Evolutionary conservation across 345 rosid species (phyloP).

Genomic region (Draba incana): DNA sequence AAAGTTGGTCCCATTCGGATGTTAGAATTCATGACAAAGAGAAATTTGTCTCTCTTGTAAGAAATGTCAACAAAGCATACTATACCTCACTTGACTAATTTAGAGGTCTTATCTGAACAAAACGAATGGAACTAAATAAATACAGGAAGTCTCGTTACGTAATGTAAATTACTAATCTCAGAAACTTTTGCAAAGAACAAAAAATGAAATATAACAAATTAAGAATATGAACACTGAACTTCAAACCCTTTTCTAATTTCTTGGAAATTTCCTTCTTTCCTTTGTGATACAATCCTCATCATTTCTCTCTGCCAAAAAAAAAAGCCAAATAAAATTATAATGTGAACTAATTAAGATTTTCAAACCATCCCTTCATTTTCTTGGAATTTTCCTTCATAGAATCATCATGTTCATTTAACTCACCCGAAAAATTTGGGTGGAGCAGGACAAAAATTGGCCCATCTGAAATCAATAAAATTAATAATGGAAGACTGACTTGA

Average conservation of each 20-base stretch:
- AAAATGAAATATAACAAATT: no score
- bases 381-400: slow-evolving; percentile 27
- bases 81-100: not conserved
- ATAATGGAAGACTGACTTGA: slow-evolving; percentile 34
- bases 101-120: not conserved
- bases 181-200: not conserved
- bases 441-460: slow-evolving; percentile 11
- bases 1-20: not conserved
- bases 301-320: slow-evolving; percentile 6
- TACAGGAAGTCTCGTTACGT: no score
- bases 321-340: not conserved
- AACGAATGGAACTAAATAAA: not conserved
- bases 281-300: not conserved
- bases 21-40: not conserved
- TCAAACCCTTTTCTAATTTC: not conserved
- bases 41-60: not conserved
- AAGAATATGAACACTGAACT: not conserved
- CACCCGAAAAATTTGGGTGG: slow-evolving; percentile 23
- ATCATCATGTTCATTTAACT: slow-evolving; percentile 19
- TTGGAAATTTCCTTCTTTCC: slow-evolving; percentile 12
- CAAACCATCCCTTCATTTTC: slow-evolving; percentile 3
- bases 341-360: not conserved
- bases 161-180: no score
- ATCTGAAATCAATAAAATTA: slow-evolving; percentile 21
- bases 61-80: not conserved